These are phyloP conservation scores for Eragrostis curvula DNA, from an alignment of 176 grass and related monocot genomes.

Conservation along the genomic window DNA sequence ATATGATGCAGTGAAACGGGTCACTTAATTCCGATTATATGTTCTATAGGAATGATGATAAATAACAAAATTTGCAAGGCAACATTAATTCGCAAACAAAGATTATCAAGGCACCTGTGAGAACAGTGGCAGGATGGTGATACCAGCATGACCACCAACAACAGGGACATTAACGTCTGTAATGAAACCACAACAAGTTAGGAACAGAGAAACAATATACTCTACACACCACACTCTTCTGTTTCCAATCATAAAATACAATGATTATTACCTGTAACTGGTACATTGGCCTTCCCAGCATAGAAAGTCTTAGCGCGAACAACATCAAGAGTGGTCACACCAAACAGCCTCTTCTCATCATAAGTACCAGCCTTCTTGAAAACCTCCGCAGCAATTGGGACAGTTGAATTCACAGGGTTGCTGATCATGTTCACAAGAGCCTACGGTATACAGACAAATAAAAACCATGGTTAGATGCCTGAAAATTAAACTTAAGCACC, in stretches of 20 bases:
- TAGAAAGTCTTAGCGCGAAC: slow-evolving; percentile 95
- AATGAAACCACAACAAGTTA: slow-evolving; percentile 30
- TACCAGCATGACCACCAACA: slow-evolving; percentile 80
- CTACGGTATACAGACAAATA: slow-evolving; percentile 51
- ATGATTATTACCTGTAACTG: slow-evolving; percentile 52
- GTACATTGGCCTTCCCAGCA: slow-evolving; percentile 74
- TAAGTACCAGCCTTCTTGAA: slow-evolving; percentile 96
- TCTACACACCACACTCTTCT: not conserved
- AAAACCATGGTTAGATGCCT: not conserved
- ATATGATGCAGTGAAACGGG: not conserved
- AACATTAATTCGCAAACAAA: not conserved
- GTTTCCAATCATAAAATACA: not conserved
- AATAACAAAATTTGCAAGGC: not conserved
- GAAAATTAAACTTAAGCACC: not conserved
- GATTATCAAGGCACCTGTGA: slow-evolving; percentile 58
- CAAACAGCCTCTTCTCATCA: slow-evolving; percentile 84
- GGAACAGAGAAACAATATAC: not conserved
- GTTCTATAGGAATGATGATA: not conserved
- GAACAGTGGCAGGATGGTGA: slow-evolving; percentile 86
- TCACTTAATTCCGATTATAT: slow-evolving; percentile 10
- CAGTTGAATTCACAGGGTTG: slow-evolving; percentile 95
- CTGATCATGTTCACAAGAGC: slow-evolving; percentile 95
- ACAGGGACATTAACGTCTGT: slow-evolving; percentile 83
- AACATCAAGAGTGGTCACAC: slow-evolving; percentile 95
- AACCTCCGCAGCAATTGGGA: slow-evolving; percentile 83